Evolutionary conservation across 495 filamentous ascomycete species (phyloP).

Genomic region (Astrothelium macrocarpum): DNA sequence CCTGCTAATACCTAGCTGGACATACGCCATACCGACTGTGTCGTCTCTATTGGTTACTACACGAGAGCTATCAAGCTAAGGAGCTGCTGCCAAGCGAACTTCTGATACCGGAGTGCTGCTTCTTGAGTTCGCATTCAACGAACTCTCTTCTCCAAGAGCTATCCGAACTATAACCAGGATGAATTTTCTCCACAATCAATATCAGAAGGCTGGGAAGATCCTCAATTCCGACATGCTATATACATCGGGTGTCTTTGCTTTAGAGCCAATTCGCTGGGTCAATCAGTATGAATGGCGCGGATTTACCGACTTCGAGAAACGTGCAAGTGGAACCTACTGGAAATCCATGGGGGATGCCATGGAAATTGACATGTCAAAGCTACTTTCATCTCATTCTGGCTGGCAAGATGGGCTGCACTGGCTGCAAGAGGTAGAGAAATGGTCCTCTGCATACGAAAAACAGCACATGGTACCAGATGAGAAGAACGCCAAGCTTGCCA

Average conservation of each 20-base stretch:
- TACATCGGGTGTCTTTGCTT: conserved; percentile 36
- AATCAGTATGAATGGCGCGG: conserved; percentile 36
- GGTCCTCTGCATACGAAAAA: no score
- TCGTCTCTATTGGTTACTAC: conserved; percentile 9
- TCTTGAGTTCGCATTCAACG: conserved; percentile 9
- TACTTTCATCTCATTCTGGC: no score
- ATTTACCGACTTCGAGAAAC: conserved; percentile 32
- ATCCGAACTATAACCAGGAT: conserved; percentile 9
- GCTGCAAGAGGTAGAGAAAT: no score
- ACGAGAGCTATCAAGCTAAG: neutral
- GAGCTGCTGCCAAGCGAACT: conserved; percentile 9
- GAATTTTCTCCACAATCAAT: conserved; percentile 11
- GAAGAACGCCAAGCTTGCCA: neutral
- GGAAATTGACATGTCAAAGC: no score
- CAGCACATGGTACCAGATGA: neutral
- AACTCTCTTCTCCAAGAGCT: conserved; percentile 4
- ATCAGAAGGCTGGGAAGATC: conserved; percentile 24
- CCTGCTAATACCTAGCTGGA: no score
- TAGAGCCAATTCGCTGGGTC: conserved; percentile 35
- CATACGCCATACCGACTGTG: conserved; percentile 8
- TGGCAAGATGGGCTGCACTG: no score
- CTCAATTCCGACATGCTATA: conserved; percentile 33
- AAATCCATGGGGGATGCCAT: no score
- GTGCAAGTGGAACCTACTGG: conserved; percentile 32
- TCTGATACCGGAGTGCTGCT: conserved; percentile 13